These are phyloP conservation scores for Xylariaceae sp. DNA, from an alignment of 2,329 filamentous ascomycete species.

Conservation along the genomic window DNA sequence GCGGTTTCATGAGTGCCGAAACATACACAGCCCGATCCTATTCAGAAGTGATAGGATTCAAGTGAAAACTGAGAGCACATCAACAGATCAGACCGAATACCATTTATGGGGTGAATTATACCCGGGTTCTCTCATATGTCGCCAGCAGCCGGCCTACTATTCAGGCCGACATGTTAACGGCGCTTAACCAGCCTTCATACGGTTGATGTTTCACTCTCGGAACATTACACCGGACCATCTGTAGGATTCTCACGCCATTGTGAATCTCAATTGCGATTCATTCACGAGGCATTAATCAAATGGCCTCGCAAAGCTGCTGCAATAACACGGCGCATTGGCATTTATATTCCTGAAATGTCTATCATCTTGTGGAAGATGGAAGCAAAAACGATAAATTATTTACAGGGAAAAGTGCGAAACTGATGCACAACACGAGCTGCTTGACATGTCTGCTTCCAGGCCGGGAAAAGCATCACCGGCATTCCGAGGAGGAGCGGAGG, in stretches of 20 bases:
- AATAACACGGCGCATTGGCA: too few species aligned
- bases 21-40: not conserved
- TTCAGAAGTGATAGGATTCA: too few species aligned
- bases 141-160: too few species aligned
- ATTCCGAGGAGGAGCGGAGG: conserved; percentile 4
- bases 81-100: too few species aligned
- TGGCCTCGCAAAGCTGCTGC: too few species aligned
- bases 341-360: too few species aligned
- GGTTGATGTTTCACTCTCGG: not conserved
- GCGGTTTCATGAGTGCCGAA: not conserved
- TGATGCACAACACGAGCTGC: not conserved
- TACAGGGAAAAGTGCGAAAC: not conserved
- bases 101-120: too few species aligned
- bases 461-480: not conserved
- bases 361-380: too few species aligned
- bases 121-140: too few species aligned
- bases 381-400: not conserved
- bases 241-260: too few species aligned
- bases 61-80: not conserved
- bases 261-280: too few species aligned
- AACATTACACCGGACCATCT: not conserved
- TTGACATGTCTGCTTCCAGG: not conserved
- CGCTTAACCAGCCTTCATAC: not conserved
- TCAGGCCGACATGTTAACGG: not conserved
- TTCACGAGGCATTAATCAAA: too few species aligned